phyloP scores from a whole-genome alignment of 2,329 filamentous ascomycete species.

The Cyanodermella asteris region DNA sequence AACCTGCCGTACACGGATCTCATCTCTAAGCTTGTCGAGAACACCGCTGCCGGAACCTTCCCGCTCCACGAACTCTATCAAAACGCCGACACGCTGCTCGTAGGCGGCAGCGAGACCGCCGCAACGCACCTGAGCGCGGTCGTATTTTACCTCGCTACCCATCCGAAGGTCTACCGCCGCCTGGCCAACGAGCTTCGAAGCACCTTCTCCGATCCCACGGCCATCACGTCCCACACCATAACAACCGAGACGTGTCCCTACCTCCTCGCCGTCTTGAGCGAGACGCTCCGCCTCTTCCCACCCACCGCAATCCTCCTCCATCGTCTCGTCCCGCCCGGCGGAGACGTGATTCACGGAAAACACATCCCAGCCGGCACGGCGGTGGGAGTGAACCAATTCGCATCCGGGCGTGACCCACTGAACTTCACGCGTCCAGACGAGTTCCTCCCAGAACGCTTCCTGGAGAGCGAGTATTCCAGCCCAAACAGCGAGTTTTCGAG shows the following conservation, averaged over 20 bases:
- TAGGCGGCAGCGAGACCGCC: slow-evolving; percentile 12
- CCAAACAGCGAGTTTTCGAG: too few relatives aligned
- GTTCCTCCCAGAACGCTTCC: slow-evolving; percentile 16
- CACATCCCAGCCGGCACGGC: slow-evolving; percentile 18
- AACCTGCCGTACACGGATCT: too few relatives aligned
- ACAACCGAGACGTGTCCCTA: slow-evolving; percentile 10
- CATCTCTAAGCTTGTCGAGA: too few relatives aligned
- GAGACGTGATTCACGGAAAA: slow-evolving; percentile 39
- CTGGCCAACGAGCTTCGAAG: slow-evolving; percentile 5
- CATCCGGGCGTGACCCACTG: slow-evolving; percentile 11
- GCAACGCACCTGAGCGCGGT: slow-evolving; percentile 9
- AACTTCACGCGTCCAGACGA: slow-evolving; percentile 15
- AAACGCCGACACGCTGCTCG: slow-evolving; percentile 13
- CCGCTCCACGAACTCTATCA: slow-evolving; percentile 13
- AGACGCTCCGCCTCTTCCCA: slow-evolving; percentile 14
- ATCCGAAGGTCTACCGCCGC: slow-evolving; percentile 3
- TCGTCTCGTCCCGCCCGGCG: slow-evolving; percentile 18
- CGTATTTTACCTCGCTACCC: slow-evolving; percentile 9
- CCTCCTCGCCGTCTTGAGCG: slow-evolving; percentile 15
- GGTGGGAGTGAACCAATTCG: slow-evolving; percentile 12
- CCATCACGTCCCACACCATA: slow-evolving; percentile 6
- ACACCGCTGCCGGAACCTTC: too few relatives aligned
- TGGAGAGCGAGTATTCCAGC: too few relatives aligned
- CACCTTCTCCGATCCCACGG: slow-evolving; percentile 2
- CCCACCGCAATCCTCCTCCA: slow-evolving; percentile 4